These are phyloP conservation scores for Lentithecium fluviatile DNA, from an alignment of 495 filamentous ascomycete species.

Conservation along the genomic window DNA sequence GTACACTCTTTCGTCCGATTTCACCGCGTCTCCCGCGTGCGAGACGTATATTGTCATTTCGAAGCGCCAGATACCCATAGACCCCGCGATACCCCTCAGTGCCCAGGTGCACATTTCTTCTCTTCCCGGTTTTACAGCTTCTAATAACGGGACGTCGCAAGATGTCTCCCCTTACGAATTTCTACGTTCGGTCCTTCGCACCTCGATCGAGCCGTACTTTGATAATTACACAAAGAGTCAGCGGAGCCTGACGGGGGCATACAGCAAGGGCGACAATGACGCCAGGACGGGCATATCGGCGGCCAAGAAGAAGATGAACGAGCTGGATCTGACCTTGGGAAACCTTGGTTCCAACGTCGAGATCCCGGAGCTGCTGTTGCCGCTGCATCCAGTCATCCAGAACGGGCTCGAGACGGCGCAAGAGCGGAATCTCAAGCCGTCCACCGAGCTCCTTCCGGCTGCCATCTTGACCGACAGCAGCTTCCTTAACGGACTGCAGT, in stretches of 20 bases:
- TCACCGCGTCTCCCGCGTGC: conserved; percentile 74
- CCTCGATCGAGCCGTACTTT: conserved; percentile 88
- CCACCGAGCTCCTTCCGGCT: conserved; percentile 71
- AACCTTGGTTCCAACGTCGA: conserved; percentile 97
- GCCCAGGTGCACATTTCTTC: conserved; percentile 90
- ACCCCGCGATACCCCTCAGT: conserved; percentile 71
- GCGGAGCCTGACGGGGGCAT: conserved; percentile 62
- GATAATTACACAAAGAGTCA: conserved; percentile 89
- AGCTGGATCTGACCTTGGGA: conserved; percentile 82
- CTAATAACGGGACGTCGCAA: conserved; percentile 64
- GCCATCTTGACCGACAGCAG: conserved; percentile 74
- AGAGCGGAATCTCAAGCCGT: conserved; percentile 60
- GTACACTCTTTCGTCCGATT: conserved; percentile 77
- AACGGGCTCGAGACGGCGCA: conserved; percentile 73
- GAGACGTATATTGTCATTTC: conserved; percentile 82
- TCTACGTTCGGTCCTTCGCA: conserved; percentile 81
- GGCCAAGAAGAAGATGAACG: conserved; percentile 91
- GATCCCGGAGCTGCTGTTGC: conserved; percentile 83
- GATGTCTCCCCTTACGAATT: conserved; percentile 85
- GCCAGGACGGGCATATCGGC: conserved; percentile 93
- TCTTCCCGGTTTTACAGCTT: conserved; percentile 71
- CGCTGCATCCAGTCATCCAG: conserved; percentile 84
- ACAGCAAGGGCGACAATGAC: conserved; percentile 73
- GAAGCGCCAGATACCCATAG: conserved; percentile 84
- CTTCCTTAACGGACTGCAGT: conserved; percentile 91